A percentile compares a stretch with the other conserved stretches of the same genome.
phyloP scores from a whole-genome alignment of 192 early-diverging fungal genomes.

The Oehlia diaphana region DNA sequence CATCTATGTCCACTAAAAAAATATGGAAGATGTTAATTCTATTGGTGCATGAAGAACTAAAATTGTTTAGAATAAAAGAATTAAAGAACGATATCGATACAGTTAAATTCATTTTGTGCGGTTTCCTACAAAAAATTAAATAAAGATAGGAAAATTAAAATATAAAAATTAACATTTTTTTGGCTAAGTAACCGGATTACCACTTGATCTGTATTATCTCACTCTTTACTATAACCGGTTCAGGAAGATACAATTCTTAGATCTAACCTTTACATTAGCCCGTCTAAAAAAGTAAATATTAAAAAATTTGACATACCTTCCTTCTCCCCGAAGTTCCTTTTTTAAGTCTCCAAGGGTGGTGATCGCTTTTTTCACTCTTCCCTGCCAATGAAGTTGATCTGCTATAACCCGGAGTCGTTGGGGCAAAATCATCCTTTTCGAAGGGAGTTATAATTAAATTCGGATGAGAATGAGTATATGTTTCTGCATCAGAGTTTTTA shows the following conservation, averaged over 20 bases:
- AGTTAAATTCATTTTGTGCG: neutral
- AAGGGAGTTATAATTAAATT: constrained; percentile 10
- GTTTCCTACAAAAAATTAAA: neutral
- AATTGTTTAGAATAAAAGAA: neutral
- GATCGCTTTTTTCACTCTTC: neutral
- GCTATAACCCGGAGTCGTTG: neutral
- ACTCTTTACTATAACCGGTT: neutral
- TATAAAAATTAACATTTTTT: neutral
- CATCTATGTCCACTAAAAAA: constrained; percentile 38
- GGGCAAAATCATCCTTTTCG: constrained; percentile 16
- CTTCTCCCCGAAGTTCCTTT: neutral
- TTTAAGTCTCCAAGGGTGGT: neutral
- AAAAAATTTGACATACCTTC: constrained; percentile 15
- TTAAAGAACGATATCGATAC: constrained; percentile 4
- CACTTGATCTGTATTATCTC: neutral
- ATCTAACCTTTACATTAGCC: neutral
- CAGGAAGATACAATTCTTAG: neutral
- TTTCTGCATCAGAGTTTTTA: constrained; percentile 27
- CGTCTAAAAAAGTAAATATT: neutral
- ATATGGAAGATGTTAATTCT: neutral
- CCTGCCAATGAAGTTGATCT: neutral
- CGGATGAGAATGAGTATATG: neutral
- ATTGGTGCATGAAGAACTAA: neutral
- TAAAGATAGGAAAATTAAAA: neutral
- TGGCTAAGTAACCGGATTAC: neutral